Evolutionary conservation across 768 basidiomycete species (phyloP).

Genomic region (Tulasnella sp.): DNA sequence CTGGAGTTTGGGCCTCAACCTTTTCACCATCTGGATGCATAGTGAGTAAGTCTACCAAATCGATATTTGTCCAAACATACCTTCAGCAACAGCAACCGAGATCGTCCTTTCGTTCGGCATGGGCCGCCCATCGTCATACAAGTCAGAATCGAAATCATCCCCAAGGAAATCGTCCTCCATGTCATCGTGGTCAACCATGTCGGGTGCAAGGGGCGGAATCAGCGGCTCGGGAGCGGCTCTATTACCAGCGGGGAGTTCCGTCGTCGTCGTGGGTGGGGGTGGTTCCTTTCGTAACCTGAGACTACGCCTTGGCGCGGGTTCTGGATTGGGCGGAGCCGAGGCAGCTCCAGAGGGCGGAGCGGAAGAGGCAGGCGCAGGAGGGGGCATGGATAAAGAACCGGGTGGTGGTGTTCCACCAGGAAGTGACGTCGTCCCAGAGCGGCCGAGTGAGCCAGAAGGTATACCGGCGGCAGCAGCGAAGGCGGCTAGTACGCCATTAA

Average conservation of each 20-base stretch:
- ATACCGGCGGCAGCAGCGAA: constrained; percentile 60
- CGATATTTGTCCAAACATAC: constrained; percentile 29
- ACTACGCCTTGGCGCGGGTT: constrained; percentile 50
- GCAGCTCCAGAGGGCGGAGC: constrained; percentile 27
- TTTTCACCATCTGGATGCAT: constrained; percentile 66
- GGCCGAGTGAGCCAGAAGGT: constrained; percentile 34
- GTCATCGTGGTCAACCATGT: constrained; percentile 3
- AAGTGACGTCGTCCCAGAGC: constrained; percentile 20
- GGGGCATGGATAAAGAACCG: constrained; percentile 21
- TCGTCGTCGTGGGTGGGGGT: constrained; percentile 20
- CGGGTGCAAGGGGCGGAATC: constrained; percentile 9
- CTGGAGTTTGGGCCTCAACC: constrained; percentile 91
- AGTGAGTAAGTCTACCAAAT: constrained; percentile 6
- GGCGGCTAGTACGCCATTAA: constrained; percentile 86
- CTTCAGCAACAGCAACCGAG: constrained; percentile 68
- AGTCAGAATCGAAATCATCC: constrained; percentile 50
- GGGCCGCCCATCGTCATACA: constrained; percentile 66
- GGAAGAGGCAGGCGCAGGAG: constrained; percentile 28
- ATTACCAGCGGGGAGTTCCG: constrained; percentile 25
- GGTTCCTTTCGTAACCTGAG: constrained; percentile 64
- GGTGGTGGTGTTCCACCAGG: constrained; percentile 24
- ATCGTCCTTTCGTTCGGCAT: constrained; percentile 71
- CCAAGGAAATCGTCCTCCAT: constrained; percentile 63
- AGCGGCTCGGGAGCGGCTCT: constrained; percentile 15
- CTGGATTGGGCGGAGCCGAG: neutral